phyloP scores from a whole-genome alignment of 306 rosid genomes.

The Arachis stenosperma region DNA sequence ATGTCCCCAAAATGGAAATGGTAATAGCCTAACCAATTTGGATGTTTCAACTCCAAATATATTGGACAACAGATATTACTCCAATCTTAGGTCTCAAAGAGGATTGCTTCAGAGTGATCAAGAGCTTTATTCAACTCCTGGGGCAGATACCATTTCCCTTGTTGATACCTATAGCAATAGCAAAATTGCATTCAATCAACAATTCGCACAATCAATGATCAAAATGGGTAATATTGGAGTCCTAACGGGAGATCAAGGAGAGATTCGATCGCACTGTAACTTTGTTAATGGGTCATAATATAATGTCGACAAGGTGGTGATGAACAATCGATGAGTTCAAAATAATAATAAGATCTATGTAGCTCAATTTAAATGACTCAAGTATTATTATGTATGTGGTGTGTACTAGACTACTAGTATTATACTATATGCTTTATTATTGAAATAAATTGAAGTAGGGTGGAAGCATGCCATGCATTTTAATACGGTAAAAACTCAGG shows the following conservation, averaged over 20 bases:
- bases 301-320: not conserved
- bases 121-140: conserved; percentile 38
- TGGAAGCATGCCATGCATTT: not conserved
- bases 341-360: not conserved
- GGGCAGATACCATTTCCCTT: conserved; percentile 32
- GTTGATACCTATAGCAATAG: conserved; percentile 22
- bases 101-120: conserved; percentile 46
- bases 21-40: conserved; percentile 17
- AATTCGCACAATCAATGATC: conserved; percentile 26
- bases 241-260: conserved; percentile 27
- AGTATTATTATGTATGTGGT: not conserved
- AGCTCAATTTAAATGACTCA: conserved; percentile 18
- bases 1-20: conserved; percentile 28
- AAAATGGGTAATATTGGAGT: conserved; percentile 43
- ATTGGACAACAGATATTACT: conserved; percentile 35
- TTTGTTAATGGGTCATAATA: conserved; percentile 27
- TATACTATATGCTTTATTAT: not conserved
- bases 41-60: conserved; percentile 33
- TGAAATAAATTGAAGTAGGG: conserved; percentile 8
- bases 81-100: conserved; percentile 26
- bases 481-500: too few relatives aligned
- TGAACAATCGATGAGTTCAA: not conserved
- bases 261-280: conserved; percentile 40
- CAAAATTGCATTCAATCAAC: conserved; percentile 24
- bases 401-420: not conserved